phyloP scores from a whole-genome alignment of 1,284 basidiomycete genomes.

The Afroboletus lepidellus region DNA sequence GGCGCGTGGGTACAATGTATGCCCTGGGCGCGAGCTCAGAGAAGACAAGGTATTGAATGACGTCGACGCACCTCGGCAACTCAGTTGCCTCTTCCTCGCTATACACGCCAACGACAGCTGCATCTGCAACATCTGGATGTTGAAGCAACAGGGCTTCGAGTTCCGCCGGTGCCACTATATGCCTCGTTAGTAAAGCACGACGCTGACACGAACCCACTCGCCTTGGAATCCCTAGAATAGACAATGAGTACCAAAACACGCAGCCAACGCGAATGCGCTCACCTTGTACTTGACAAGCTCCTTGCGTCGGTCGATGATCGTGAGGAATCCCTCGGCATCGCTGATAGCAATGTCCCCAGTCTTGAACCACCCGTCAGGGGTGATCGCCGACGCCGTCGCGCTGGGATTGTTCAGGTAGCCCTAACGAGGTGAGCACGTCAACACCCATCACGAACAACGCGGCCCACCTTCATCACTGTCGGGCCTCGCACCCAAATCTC shows the following conservation, averaged over 20 bases:
- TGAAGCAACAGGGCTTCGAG: constrained; percentile 72
- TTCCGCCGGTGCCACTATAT: constrained; percentile 77
- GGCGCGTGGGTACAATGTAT: constrained; percentile 53
- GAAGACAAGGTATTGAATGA: not conserved
- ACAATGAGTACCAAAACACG: not conserved
- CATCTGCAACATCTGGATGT: constrained; percentile 71
- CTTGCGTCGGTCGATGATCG: constrained; percentile 71
- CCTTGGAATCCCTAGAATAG: constrained; percentile 59
- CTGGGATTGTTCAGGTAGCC: constrained; percentile 67
- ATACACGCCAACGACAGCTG: constrained; percentile 71
- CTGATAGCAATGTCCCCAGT: constrained; percentile 74
- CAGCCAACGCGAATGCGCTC: not conserved
- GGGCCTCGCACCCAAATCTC: constrained; percentile 83
- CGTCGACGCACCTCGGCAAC: constrained; percentile 56
- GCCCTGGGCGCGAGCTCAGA: constrained; percentile 45
- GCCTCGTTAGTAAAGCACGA: constrained; percentile 7
- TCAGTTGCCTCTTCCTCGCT: constrained; percentile 67
- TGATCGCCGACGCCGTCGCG: constrained; percentile 69
- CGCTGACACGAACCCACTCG: constrained; percentile 18
- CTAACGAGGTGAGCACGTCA: constrained; percentile 28
- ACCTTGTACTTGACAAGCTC: constrained; percentile 86
- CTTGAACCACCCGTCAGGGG: constrained; percentile 77
- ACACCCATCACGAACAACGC: not conserved
- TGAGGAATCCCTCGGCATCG: constrained; percentile 64
- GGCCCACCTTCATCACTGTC: constrained; percentile 71